These are phyloP conservation scores for Danielia reshetovae DNA, from an alignment of 805 yeast genomes.

Conservation along the genomic window DNA sequence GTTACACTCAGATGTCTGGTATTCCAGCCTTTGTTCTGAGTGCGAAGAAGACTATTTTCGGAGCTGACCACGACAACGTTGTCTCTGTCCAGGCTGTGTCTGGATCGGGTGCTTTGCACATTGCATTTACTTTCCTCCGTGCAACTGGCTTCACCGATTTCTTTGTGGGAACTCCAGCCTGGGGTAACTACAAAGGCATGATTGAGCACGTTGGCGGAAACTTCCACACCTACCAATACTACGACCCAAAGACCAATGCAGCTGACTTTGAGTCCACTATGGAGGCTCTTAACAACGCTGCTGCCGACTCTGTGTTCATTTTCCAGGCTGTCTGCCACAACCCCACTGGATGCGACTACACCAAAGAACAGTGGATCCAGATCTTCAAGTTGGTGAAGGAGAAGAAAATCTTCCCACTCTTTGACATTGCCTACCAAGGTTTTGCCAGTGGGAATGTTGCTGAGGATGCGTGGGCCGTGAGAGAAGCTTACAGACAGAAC, in stretches of 20 bases:
- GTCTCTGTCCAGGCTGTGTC: slow-evolving; percentile 38
- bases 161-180: slow-evolving; percentile 36
- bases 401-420: slow-evolving; percentile 25
- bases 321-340: slow-evolving; percentile 44
- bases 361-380: slow-evolving; percentile 33
- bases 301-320: slow-evolving; percentile 30
- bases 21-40: slow-evolving; percentile 32
- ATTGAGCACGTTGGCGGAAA: slow-evolving; percentile 28
- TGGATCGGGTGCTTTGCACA: slow-evolving; percentile 41
- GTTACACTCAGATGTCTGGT: slow-evolving; percentile 41
- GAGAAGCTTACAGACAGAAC: slow-evolving; percentile 27
- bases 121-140: slow-evolving; percentile 28
- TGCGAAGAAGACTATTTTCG: slow-evolving; percentile 36
- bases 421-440: slow-evolving; percentile 43
- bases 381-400: slow-evolving; percentile 24
- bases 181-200: slow-evolving; percentile 39
- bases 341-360: slow-evolving; percentile 42
- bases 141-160: slow-evolving; percentile 16
- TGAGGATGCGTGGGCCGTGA: slow-evolving; percentile 37
- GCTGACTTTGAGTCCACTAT: slow-evolving; percentile 27
- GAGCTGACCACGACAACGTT: slow-evolving; percentile 25
- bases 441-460: slow-evolving; percentile 28
- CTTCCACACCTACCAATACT: slow-evolving; percentile 27
- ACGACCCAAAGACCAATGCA: slow-evolving; percentile 22
- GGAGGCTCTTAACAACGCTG: slow-evolving; percentile 26